Percentiles rank a stretch among this genome's conserved stretches.
phyloP scores from a whole-genome alignment of 805 yeast genomes.

The Ogataea salicorniae region DNA sequence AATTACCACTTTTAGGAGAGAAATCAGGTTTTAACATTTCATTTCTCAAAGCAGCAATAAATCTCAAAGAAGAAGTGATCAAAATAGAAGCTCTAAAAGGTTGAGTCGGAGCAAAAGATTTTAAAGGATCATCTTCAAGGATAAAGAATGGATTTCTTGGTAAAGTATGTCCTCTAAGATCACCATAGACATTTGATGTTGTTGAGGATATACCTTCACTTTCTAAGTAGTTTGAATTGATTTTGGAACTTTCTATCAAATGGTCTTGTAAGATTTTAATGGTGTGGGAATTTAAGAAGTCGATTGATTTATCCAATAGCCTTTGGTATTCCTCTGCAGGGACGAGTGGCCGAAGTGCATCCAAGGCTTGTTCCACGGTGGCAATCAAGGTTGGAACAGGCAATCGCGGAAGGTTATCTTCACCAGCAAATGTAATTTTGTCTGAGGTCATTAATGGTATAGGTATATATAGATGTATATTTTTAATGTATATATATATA shows the following conservation, averaged over 20 bases:
- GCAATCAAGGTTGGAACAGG: conserved; percentile 56
- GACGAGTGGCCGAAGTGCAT: conserved; percentile 56
- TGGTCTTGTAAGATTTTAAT: conserved; percentile 50
- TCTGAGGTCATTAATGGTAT: conserved; percentile 6
- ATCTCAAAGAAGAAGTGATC: conserved; percentile 61
- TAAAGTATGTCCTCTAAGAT: conserved; percentile 57
- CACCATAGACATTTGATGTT: conserved; percentile 59
- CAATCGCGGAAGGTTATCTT: conserved; percentile 44
- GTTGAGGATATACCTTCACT: conserved; percentile 40
- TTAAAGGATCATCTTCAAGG: conserved; percentile 68
- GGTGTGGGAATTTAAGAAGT: conserved; percentile 39
- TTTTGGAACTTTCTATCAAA: conserved; percentile 39
- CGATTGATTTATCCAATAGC: conserved; percentile 38
- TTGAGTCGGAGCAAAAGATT: conserved; percentile 55
- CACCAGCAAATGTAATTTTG: conserved; percentile 35
- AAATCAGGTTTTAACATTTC: conserved; percentile 52
- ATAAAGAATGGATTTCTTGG: conserved; percentile 78
- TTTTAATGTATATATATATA: too few relatives aligned
- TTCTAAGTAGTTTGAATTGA: conserved; percentile 50
- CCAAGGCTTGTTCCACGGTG: conserved; percentile 48
- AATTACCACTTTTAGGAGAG: conserved; percentile 44
- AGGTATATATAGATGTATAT: background rate
- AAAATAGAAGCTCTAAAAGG: conserved; percentile 63
- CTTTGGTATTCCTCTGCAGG: conserved; percentile 45
- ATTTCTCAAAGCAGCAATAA: conserved; percentile 52